Evolutionary conservation across 495 filamentous ascomycete genomes (phyloP).

Genomic region (Podospora pseudoanserina): DNA sequence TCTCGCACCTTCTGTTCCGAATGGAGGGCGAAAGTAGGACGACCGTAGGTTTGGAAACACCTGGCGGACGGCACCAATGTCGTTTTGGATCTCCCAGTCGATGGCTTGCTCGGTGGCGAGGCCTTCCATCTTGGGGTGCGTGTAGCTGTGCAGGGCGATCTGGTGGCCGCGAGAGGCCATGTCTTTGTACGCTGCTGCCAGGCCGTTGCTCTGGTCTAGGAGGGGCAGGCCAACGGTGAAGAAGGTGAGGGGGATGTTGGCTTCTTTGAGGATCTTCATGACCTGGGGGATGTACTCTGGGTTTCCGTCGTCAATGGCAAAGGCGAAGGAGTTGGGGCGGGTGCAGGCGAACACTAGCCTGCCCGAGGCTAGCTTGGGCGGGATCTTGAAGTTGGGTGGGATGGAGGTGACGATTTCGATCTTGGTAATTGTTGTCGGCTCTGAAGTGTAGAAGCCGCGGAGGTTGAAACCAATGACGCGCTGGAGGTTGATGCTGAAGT

Average conservation of each 20-base stretch:
- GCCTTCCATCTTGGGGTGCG: conserved; percentile 71
- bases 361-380: conserved; percentile 61
- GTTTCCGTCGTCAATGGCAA: conserved; percentile 76
- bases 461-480: conserved; percentile 63
- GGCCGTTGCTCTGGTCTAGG: conserved; percentile 54
- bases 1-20: conserved; percentile 69
- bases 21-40: conserved; percentile 73
- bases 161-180: conserved; percentile 68
- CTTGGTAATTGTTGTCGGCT: conserved; percentile 51
- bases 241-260: conserved; percentile 67
- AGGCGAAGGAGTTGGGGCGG: conserved; percentile 70
- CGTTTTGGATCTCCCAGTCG: conserved; percentile 66
- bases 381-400: conserved; percentile 50
- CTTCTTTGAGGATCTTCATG: conserved; percentile 61
- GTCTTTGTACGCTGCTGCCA: conserved; percentile 61
- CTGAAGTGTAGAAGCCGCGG: conserved; percentile 61
- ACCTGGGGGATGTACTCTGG: conserved; percentile 60
- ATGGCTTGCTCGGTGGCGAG: conserved; percentile 55
- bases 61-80: conserved; percentile 54
- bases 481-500: conserved; percentile 63
- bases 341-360: conserved; percentile 62
- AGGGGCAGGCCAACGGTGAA: conserved; percentile 71
- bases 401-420: conserved; percentile 62
- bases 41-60: conserved; percentile 42
- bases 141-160: conserved; percentile 69